phyloP scores from a whole-genome alignment of 805 yeast genomes.

The Hanseniaspora pseudoguilliermondii region DNA sequence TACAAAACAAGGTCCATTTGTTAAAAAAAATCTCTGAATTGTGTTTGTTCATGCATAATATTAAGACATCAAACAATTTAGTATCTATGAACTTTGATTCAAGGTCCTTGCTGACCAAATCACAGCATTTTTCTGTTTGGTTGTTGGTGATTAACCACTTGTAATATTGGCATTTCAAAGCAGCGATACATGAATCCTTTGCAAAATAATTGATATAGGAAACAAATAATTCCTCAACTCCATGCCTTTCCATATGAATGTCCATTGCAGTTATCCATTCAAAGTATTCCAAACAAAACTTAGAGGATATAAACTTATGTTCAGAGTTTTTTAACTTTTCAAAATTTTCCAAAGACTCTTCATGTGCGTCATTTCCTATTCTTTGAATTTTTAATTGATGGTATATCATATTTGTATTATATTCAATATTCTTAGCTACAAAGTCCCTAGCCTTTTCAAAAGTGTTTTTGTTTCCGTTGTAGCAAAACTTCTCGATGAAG shows the following conservation, averaged over 20 bases:
- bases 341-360: not conserved
- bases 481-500: not conserved
- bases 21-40: not conserved
- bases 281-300: not conserved
- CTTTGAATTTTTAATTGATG: not conserved
- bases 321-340: not conserved
- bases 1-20: not conserved
- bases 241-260: not conserved
- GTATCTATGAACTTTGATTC: not conserved
- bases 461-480: not conserved
- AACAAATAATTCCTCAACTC: not conserved
- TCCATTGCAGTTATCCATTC: not conserved
- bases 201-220: not conserved
- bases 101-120: not conserved
- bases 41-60: not conserved
- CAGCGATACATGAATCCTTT: not conserved
- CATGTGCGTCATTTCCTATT: not conserved
- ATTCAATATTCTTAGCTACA: not conserved
- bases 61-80: not conserved
- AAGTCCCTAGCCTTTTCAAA: not conserved
- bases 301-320: not conserved
- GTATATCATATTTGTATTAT: not conserved
- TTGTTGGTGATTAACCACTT: not conserved
- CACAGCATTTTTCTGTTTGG: not conserved
- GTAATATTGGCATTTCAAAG: not conserved